phyloP scores from a whole-genome alignment of 2,329 filamentous ascomycete species.

The Monilinia fructigena region DNA sequence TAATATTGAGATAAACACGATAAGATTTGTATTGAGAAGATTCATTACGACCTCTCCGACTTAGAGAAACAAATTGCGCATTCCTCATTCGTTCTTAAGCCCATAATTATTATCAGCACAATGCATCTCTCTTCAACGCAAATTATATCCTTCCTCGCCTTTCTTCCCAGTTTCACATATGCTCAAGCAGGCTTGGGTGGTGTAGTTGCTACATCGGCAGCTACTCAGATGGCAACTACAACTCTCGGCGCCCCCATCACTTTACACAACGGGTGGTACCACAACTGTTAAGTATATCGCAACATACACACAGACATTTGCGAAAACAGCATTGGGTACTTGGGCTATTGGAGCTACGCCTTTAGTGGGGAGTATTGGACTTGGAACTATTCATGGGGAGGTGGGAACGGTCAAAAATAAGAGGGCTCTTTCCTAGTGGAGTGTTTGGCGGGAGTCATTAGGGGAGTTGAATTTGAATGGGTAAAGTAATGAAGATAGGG shows the following conservation, averaged over 20 bases:
- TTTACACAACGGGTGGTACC: not conserved
- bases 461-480: not conserved
- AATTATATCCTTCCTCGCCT: slow-evolving; percentile 1
- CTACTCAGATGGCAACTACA: slow-evolving; percentile 13
- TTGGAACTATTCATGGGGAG: slow-evolving; percentile 33
- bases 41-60: not conserved
- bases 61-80: not conserved
- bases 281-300: slow-evolving; percentile 3
- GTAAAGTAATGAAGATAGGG: too few relatives aligned
- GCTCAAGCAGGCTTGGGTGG: slow-evolving; percentile 21
- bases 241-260: slow-evolving; percentile 1
- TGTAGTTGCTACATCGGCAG: not conserved
- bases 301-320: slow-evolving; percentile 37
- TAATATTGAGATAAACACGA: not conserved
- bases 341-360: slow-evolving; percentile 37
- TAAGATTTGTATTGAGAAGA: not conserved
- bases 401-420: slow-evolving; percentile 25
- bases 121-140: not conserved
- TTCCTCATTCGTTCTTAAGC: not conserved
- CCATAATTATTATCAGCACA: not conserved
- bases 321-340: slow-evolving; percentile 35
- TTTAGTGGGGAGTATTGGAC: slow-evolving; percentile 32
- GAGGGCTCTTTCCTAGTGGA: slow-evolving; percentile 9
- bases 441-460: slow-evolving; percentile 12
- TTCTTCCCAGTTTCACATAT: slow-evolving; percentile 1